Evolutionary conservation across 2,329 filamentous ascomycete species (phyloP).

Genomic region (Ophiocordyceps camponoti-rufipedis): DNA sequence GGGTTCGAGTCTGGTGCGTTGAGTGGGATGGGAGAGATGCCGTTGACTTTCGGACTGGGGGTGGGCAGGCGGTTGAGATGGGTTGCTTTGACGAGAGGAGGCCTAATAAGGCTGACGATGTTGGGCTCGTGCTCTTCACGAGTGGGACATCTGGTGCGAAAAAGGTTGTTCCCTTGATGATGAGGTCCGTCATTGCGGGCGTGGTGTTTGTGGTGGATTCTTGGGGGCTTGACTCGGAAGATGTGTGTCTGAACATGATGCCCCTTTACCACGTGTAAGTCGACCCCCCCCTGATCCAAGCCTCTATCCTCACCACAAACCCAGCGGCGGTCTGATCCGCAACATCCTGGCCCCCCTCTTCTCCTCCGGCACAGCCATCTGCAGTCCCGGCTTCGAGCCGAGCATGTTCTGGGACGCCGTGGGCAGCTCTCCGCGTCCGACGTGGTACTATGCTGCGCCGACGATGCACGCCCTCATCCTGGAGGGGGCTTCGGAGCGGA

Average conservation of each 20-base stretch:
- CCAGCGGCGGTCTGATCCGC: too few relatives aligned
- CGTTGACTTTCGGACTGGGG: slow-evolving; percentile 11
- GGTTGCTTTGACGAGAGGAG: too few relatives aligned
- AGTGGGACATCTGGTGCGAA: slow-evolving; percentile 40
- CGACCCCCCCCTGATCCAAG: too few relatives aligned
- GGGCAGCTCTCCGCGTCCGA: too few relatives aligned
- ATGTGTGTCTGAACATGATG: slow-evolving; percentile 41
- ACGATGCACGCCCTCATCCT: too few relatives aligned
- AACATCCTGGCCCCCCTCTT: too few relatives aligned
- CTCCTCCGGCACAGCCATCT: too few relatives aligned
- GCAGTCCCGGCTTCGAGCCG: too few relatives aligned
- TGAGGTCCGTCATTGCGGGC: slow-evolving; percentile 30
- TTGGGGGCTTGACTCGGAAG: slow-evolving; percentile 26
- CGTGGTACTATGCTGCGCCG: too few relatives aligned
- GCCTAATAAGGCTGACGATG: slow-evolving; percentile 26
- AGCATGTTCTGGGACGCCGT: too few relatives aligned
- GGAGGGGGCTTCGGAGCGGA: too few relatives aligned
- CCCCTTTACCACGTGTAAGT: slow-evolving; percentile 36
- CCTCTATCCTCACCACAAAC: too few relatives aligned
- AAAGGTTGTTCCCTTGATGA: slow-evolving; percentile 35
- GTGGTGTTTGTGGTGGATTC: slow-evolving; percentile 33
- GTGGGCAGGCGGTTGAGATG: slow-evolving; percentile 1
- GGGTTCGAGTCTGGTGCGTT: slow-evolving; percentile 20
- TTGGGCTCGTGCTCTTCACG: slow-evolving; percentile 34
- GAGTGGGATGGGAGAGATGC: slow-evolving; percentile 17